Conservation (phyloP, 768 basidiomycete genomes). For the Kwoniella dejecticola region DNA sequence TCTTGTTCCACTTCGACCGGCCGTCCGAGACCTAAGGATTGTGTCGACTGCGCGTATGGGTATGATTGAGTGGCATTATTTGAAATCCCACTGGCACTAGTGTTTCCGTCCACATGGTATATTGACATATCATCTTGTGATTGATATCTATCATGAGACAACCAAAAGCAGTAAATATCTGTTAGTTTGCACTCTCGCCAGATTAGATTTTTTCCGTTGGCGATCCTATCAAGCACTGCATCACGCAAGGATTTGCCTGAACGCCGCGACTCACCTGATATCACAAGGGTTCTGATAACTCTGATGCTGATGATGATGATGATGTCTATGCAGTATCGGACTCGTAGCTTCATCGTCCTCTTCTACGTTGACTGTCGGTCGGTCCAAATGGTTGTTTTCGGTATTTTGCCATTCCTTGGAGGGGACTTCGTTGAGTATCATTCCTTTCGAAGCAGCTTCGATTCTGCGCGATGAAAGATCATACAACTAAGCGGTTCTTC, state of each 20-base stretch:
- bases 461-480: conserved; percentile 19
- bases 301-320: conserved; percentile 1
- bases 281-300: conserved; percentile 42
- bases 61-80: not conserved
- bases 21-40: not conserved
- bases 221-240: too few species aligned
- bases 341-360: conserved; percentile 33
- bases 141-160: conserved; percentile 24
- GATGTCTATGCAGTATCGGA: conserved; percentile 28
- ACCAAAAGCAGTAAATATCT: too few species aligned
- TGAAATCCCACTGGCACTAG: not conserved
- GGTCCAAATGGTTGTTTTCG: not conserved
- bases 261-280: conserved; percentile 30
- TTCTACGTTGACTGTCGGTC: conserved; percentile 7
- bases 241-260: not conserved
- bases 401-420: conserved; percentile 18
- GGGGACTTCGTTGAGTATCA: conserved; percentile 21
- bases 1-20: conserved; percentile 19
- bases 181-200: too few species aligned
- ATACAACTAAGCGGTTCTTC: not conserved
- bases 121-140: conserved; percentile 36
- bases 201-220: too few species aligned
- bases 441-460: conserved; percentile 36
- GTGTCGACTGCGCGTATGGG: not conserved
- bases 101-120: conserved; percentile 30